phyloP scores from a whole-genome alignment of 306 rosid species.

The Trichosanthes truncata region DNA sequence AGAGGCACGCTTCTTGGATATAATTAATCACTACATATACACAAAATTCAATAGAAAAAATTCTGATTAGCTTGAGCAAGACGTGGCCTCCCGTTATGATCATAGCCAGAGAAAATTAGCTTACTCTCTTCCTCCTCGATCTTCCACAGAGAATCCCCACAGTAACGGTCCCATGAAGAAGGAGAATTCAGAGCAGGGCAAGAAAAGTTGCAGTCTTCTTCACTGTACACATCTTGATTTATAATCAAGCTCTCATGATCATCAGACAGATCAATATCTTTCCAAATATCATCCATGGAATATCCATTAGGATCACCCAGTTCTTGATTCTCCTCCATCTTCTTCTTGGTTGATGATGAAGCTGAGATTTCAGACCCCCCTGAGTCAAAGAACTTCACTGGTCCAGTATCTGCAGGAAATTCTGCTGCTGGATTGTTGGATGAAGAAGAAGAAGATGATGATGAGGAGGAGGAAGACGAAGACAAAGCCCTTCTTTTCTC shows the following conservation, averaged over 20 bases:
- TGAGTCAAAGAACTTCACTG: slow-evolving; percentile 63
- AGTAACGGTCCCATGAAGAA: slow-evolving; percentile 52
- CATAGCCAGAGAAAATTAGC: slow-evolving; percentile 1
- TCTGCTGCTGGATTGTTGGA: slow-evolving; percentile 40
- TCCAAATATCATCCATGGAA: slow-evolving; percentile 94
- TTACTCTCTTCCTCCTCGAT: slow-evolving; percentile 45
- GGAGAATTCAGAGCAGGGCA: slow-evolving; percentile 25
- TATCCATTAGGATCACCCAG: slow-evolving; percentile 7
- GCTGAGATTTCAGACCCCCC: slow-evolving; percentile 35
- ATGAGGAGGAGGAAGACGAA: slow-evolving; percentile 15
- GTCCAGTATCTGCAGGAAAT: slow-evolving; percentile 39
- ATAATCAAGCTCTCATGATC: slow-evolving; percentile 26
- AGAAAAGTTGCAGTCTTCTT: slow-evolving; percentile 24
- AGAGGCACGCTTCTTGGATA: background rate
- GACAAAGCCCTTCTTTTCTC: slow-evolving; percentile 38
- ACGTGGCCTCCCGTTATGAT: slow-evolving; percentile 19
- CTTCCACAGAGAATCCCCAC: slow-evolving; percentile 49
- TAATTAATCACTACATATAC: slow-evolving; percentile 3
- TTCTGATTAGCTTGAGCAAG: slow-evolving; percentile 45
- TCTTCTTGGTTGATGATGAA: slow-evolving; percentile 19
- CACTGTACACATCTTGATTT: slow-evolving; percentile 6
- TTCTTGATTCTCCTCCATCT: background rate
- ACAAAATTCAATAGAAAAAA: slow-evolving; percentile 15
- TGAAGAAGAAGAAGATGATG: slow-evolving; percentile 28
- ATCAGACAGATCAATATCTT: slow-evolving; percentile 53